phyloP scores from a whole-genome alignment of 2,329 filamentous ascomycete genomes.

The Diaporthe vaccinii region DNA sequence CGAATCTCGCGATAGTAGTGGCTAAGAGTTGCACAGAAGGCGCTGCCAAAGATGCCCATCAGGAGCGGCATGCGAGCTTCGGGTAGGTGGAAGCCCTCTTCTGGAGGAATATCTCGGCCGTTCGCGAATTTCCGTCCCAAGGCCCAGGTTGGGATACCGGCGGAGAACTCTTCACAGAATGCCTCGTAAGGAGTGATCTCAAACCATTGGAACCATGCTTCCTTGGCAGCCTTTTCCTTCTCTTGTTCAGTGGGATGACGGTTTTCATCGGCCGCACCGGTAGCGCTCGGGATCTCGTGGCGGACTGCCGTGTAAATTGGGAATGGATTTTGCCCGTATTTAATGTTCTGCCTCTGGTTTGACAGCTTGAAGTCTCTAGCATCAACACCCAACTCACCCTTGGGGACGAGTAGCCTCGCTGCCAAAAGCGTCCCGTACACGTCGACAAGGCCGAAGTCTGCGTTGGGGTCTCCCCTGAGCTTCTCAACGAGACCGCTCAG shows the following conservation, averaged over 20 bases:
- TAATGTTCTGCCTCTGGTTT: conserved; percentile 82
- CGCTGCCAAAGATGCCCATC: conserved; percentile 95
- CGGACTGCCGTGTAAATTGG: conserved; percentile 97
- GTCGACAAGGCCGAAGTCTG: conserved; percentile 92
- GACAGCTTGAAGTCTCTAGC: conserved; percentile 90
- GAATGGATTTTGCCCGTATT: conserved; percentile 84
- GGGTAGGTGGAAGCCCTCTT: conserved; percentile 79
- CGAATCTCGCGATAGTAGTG: conserved; percentile 96
- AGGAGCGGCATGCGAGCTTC: conserved; percentile 87
- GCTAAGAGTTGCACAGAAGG: conserved; percentile 94
- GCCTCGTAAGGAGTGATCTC: conserved; percentile 96
- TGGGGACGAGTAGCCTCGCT: conserved; percentile 86
- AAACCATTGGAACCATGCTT: conserved; percentile 98
- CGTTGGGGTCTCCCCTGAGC: conserved; percentile 82
- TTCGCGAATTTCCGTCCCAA: conserved; percentile 85
- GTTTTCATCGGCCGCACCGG: conserved; percentile 52
- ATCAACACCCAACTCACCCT: conserved; percentile 83
- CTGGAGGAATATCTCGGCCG: conserved; percentile 75
- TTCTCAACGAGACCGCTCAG: conserved; percentile 93
- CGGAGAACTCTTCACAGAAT: conserved; percentile 91
- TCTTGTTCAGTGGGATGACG: conserved; percentile 59
- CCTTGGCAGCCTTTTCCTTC: conserved; percentile 68
- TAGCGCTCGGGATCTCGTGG: conserved; percentile 87
- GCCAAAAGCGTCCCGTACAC: conserved; percentile 90
- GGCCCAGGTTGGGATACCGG: conserved; percentile 96